Base-by-base conservation (phyloP, 805 yeast species). In the Ogataea nonfermentans region DNA sequence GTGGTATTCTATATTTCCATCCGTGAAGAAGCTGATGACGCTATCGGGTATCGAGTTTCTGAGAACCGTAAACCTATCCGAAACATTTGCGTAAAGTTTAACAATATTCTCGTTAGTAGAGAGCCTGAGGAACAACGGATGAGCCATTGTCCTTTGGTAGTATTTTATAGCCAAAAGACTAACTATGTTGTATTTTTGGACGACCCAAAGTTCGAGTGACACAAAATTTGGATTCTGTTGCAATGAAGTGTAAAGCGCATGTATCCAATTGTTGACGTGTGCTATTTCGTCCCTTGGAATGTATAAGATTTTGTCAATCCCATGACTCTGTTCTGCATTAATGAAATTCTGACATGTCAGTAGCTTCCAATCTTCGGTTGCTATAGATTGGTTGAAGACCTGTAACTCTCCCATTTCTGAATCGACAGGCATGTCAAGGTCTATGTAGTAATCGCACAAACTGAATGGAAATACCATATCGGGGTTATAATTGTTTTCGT, bases 401-500 rank as follows among this genome's bases (percentile, higher is more conserved):
- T 41, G 55, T 63, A 61, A 62, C 53, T 78, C 84, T 16, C 73
- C 76, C 13, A 53, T 55, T 13, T 66, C 72, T 1, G 44, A 9
- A 47, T 74, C 70, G n/a, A 71, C 68, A 2, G 73, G 68, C 40
- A 70, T 67, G 32, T 70, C 62, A 29, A 81, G 71, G 60, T 90
- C 97, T 29, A 90, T 65, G 40, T 76, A 75, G 52, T 73, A 89
- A 46, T 83, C 81, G 63, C 98, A 90, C 6, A 63, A 48, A 0
- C 61, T 63, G 23, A 78, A 60, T 2, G 65, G 57, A 8, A 70
- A 61, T 3, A 86, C 62, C 48, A 82, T 80, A 9, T 73, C 74
- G 2, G 67, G 62, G 33, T 85, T 89, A 53, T 78, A 88, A 30
- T 62, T 43, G 56, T 91, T 90, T 50, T 68, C 64, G 52, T 88